phyloP scores from a whole-genome alignment of 306 rosid genomes.

The Mimosa pudica region DNA sequence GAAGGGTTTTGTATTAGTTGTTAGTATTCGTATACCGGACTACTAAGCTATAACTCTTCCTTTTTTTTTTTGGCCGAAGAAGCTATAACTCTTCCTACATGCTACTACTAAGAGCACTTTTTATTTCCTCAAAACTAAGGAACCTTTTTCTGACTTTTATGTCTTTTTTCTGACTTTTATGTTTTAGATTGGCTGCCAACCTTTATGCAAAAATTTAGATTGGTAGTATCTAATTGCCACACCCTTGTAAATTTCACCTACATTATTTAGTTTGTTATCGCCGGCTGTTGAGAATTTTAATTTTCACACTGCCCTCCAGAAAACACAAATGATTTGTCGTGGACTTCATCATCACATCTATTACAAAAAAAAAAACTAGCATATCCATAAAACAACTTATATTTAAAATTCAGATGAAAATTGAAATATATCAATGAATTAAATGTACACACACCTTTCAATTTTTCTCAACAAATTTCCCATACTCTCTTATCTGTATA shows the following conservation, averaged over 20 bases:
- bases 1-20: neutral
- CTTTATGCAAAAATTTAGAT: neutral
- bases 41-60: neutral
- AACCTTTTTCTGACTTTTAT: neutral
- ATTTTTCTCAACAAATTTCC: neutral
- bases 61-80: too few species aligned
- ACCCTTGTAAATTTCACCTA: neutral
- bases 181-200: neutral
- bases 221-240: neutral
- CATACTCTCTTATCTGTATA: neutral
- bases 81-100: too few species aligned
- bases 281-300: neutral
- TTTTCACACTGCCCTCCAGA: neutral
- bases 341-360: neutral
- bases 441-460: neutral
- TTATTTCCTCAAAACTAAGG: too few species aligned
- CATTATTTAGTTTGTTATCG: too few species aligned
- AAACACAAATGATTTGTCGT: neutral
- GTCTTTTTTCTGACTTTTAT: too few species aligned
- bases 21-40: too few species aligned
- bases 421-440: too few species aligned
- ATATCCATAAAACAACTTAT: neutral
- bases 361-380: neutral
- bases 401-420: neutral
- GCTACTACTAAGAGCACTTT: neutral